These are phyloP conservation scores for Candida sanyiensis DNA, from an alignment of 805 yeast species.

Conservation along the genomic window DNA sequence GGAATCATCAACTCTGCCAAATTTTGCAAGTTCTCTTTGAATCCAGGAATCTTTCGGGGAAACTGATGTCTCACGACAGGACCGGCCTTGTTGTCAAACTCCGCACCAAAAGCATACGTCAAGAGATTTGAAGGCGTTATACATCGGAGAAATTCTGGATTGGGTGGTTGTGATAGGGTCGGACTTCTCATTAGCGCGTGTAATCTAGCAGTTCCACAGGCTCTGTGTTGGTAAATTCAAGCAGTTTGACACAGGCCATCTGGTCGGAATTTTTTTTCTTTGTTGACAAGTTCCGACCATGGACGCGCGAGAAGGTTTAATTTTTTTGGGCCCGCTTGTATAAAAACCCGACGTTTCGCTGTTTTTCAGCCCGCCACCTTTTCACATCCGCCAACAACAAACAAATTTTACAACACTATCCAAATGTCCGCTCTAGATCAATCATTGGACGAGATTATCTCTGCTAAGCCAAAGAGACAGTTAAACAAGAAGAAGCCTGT, in stretches of 20 bases:
- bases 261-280: too few relatives aligned
- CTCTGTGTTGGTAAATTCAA: too few relatives aligned
- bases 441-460: conserved; percentile 91
- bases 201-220: too few relatives aligned
- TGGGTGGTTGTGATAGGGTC: conserved; percentile 1
- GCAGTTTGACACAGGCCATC: too few relatives aligned
- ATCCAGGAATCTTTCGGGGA: conserved; percentile 41
- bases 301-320: too few relatives aligned
- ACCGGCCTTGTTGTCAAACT: conserved; percentile 75
- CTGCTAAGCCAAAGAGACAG: conserved; percentile 45
- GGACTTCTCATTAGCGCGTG: background rate
- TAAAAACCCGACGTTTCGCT: conserved; percentile 6
- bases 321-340: too few relatives aligned
- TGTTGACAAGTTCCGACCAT: too few relatives aligned
- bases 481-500: conserved; percentile 27
- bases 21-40: conserved; percentile 29
- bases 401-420: conserved; percentile 13
- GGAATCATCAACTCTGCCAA: conserved; percentile 58
- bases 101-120: conserved; percentile 61
- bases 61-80: conserved; percentile 57
- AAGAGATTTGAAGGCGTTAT: conserved; percentile 30
- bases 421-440: conserved; percentile 83
- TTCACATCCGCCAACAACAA: background rate
- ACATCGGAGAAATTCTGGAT: conserved; percentile 5
- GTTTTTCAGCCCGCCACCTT: conserved; percentile 1